These are phyloP conservation scores for Lactarius indigo DNA, from an alignment of 768 basidiomycete genomes.

Conservation along the genomic window DNA sequence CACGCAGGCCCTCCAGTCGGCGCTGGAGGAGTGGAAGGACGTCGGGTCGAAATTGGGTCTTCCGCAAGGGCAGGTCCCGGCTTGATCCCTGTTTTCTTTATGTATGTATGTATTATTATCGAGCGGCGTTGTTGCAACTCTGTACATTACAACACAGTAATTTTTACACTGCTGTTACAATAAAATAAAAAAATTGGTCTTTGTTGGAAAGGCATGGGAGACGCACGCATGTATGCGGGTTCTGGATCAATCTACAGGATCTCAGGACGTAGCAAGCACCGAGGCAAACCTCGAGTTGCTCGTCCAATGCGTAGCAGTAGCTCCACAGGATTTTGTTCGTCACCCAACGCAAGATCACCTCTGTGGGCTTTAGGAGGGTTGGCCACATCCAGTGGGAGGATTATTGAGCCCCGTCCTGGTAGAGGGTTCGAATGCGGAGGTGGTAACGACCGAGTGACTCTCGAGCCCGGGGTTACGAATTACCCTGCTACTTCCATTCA, in stretches of 20 bases:
- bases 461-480: not conserved
- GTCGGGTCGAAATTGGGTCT: slow-evolving; percentile 14
- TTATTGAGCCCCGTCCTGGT: not conserved
- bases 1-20: not conserved
- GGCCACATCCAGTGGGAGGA: not conserved
- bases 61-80: not conserved
- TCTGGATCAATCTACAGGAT: not conserved
- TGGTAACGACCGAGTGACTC: not conserved
- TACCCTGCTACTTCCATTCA: not conserved
- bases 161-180: not conserved
- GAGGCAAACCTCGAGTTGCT: not conserved
- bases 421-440: not conserved
- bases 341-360: too few relatives aligned
- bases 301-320: not conserved
- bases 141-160: not conserved
- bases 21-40: slow-evolving; percentile 13
- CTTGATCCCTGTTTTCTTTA: not conserved
- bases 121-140: not conserved
- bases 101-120: not conserved
- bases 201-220: not conserved
- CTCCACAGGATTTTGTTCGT: not conserved
- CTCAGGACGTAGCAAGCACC: not conserved
- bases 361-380: not conserved
- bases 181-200: not conserved
- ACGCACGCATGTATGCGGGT: not conserved